These are phyloP conservation scores for Takashimella koratensis DNA, from an alignment of 1,284 basidiomycete genomes.

Conservation along the genomic window DNA sequence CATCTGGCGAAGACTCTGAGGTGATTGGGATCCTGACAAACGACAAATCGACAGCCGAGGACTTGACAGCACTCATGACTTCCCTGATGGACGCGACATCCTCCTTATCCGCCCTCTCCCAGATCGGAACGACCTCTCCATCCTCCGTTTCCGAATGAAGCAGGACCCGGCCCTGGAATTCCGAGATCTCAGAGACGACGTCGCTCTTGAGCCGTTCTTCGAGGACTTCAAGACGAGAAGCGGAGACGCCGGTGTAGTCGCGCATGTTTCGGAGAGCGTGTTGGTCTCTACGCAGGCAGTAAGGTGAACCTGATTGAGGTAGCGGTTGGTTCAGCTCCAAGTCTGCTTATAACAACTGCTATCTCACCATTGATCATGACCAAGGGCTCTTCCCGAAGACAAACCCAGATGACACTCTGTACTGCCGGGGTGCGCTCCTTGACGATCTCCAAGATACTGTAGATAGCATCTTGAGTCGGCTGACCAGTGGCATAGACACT, in stretches of 20 bases:
- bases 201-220: constrained; percentile 91
- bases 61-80: constrained; percentile 66
- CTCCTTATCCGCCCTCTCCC: constrained; percentile 81
- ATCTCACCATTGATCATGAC: constrained; percentile 67
- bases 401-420: constrained; percentile 80
- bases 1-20: constrained; percentile 54
- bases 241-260: constrained; percentile 89
- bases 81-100: constrained; percentile 84
- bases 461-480: constrained; percentile 85
- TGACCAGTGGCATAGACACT: constrained; percentile 84
- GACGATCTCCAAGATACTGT: constrained; percentile 72
- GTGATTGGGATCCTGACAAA: constrained; percentile 91
- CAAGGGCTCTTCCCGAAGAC: constrained; percentile 87
- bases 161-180: constrained; percentile 78
- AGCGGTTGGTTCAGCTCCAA: constrained; percentile 2
- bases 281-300: constrained; percentile 60
- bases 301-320: constrained; percentile 44
- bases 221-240: constrained; percentile 76
- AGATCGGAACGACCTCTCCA: constrained; percentile 86
- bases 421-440: constrained; percentile 61
- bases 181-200: constrained; percentile 73
- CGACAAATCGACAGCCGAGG: constrained; percentile 58
- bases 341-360: background rate
- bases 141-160: constrained; percentile 86
- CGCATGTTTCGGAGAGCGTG: constrained; percentile 80